A percentile compares a stretch with the other conserved stretches of the same genome.
These are phyloP conservation scores for Fraxinus greggii DNA, from an alignment of 305 asterid genomes.

Conservation along the genomic window DNA sequence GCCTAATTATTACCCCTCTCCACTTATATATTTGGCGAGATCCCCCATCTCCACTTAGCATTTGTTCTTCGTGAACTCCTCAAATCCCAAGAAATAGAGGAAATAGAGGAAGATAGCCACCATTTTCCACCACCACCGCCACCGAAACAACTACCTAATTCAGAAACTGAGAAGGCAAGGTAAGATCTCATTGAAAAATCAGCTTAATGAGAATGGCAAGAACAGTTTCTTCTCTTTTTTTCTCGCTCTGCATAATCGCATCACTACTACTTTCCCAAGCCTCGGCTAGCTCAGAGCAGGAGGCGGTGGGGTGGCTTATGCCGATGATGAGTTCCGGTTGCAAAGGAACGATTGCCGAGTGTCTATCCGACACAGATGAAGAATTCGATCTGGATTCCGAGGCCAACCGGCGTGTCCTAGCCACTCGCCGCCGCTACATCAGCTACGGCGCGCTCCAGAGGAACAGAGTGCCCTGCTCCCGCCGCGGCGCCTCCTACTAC, in stretches of 20 bases:
- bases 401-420: slow-evolving; percentile 58
- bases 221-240: neutral
- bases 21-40: neutral
- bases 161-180: neutral
- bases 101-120: too few species aligned
- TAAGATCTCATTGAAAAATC: slow-evolving; percentile 17
- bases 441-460: slow-evolving; percentile 78
- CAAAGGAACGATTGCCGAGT: slow-evolving; percentile 60
- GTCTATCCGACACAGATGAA: slow-evolving; percentile 41
- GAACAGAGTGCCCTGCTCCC: slow-evolving; percentile 69
- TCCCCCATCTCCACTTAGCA: neutral
- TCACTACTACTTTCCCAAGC: slow-evolving; percentile 25
- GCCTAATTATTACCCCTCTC: neutral
- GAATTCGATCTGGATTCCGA: slow-evolving; percentile 66
- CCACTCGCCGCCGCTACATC: slow-evolving; percentile 51
- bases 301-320: slow-evolving; percentile 33
- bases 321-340: slow-evolving; percentile 51
- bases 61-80: neutral
- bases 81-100: neutral
- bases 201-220: slow-evolving; percentile 16
- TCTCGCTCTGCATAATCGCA: slow-evolving; percentile 27
- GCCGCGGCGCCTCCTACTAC: slow-evolving; percentile 86
- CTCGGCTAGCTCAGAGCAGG: slow-evolving; percentile 40
- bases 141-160: neutral
- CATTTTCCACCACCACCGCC: neutral